These are phyloP conservation scores for Cytospora leucostoma DNA, from an alignment of 2,329 filamentous ascomycete genomes.

Conservation along the genomic window DNA sequence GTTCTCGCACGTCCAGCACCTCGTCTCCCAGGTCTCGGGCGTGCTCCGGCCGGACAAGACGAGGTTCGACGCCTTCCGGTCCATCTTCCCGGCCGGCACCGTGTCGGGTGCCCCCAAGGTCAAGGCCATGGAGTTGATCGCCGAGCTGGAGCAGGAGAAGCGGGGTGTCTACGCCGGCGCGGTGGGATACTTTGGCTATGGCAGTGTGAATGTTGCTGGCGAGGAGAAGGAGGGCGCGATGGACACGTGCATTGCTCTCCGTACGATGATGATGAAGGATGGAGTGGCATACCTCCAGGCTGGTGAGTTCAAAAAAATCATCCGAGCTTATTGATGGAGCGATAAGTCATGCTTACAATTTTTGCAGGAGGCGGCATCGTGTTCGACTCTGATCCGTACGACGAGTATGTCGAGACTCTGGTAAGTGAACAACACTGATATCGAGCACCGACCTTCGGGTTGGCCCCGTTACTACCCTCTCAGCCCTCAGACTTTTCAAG, in stretches of 20 bases:
- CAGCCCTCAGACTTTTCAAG: neutral
- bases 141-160: constrained; percentile 91
- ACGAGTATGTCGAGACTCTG: constrained; percentile 93
- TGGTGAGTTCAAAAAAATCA: constrained; percentile 46
- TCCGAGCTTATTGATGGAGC: neutral
- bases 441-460: neutral
- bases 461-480: neutral
- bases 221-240: constrained; percentile 76
- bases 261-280: constrained; percentile 94
- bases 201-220: constrained; percentile 66
- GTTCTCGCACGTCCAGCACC: constrained; percentile 96
- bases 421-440: constrained; percentile 13
- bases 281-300: constrained; percentile 88
- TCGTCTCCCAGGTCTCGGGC: constrained; percentile 93
- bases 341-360: neutral
- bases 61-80: constrained; percentile 91
- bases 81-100: constrained; percentile 95
- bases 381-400: constrained; percentile 85
- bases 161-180: constrained; percentile 93
- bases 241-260: constrained; percentile 80
- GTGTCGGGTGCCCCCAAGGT: constrained; percentile 96
- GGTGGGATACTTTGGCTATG: constrained; percentile 95
- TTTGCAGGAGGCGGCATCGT: constrained; percentile 77
- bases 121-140: constrained; percentile 94
- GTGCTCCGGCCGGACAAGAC: constrained; percentile 81